Base-by-base conservation (phyloP, 129 eudicot species). In the Sambucus nigra region DNA sequence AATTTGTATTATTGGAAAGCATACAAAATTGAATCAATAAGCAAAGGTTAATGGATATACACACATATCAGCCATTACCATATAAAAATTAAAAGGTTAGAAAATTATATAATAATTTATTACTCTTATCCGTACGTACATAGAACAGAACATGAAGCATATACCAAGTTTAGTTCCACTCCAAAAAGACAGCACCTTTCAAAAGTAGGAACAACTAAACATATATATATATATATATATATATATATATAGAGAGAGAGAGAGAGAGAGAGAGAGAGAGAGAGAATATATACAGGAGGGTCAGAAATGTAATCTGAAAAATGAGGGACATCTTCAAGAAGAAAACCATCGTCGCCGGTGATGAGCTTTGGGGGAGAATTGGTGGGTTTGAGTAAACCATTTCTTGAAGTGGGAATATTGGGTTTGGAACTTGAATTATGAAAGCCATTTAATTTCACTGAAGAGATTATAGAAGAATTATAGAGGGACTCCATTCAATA, bases 321-420 rank as follows among this genome's bases (percentile, higher is more conserved):
- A 53, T 85, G 94, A 69, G 98, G 98, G 62, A 89, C 98, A 61
- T 85, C 94, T 64, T 89, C 80, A 23, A 89, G 88, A 1, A 76
- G 70, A 51, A 63, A 89, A 28, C 93, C 97, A 47, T 31, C 47
- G 1, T 76, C 83, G 17, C 77, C 85, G 14, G 54, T 44, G 11
- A 76, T 64, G 16, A 73, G 51, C 54, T 81, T 84, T 38, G 64
- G 60, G 48, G 53, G 55, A 33, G 59, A 61, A 22, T 63, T 25
- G 6, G 23, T 55, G 2, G 41, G 2, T 20, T 53, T 21, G n/a
- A 61, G 14, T 15, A 48, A 61, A 0, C 67, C 51, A 58, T 69
- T 75, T 48, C 59, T 48, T 53, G 48, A 41, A 56, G 46, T 65
- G 23, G 54, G 60, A 40, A 19, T 20, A 51, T 33, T 18, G 1